phyloP scores from a whole-genome alignment of 164 flowering plant genomes.

The Liriodendron chinense region DNA sequence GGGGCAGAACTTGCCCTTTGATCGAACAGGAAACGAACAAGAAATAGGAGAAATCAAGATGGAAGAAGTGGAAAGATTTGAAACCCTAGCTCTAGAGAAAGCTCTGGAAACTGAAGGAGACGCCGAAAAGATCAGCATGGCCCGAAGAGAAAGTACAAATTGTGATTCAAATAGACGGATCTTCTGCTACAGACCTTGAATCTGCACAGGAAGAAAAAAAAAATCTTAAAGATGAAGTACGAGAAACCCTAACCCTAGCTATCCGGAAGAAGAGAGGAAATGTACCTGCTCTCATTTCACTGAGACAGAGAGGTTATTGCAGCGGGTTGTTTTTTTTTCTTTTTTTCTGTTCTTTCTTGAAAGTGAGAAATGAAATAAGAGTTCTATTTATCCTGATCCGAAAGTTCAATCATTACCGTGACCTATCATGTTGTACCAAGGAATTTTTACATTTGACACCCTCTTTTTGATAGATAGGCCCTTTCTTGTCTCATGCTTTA shows the following conservation, averaged over 20 bases:
- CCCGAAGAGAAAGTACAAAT: not conserved
- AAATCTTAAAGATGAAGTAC: not conserved
- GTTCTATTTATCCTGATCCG: not conserved
- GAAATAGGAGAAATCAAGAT: not conserved
- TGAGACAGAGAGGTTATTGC: not conserved
- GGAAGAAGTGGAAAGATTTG: not conserved
- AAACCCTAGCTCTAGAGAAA: conserved; percentile 21
- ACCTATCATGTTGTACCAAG: not conserved
- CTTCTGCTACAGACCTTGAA: not conserved
- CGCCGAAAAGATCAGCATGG: conserved; percentile 26
- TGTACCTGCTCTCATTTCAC: not conserved
- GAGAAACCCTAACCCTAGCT: not conserved
- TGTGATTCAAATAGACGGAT: not conserved
- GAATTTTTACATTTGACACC: too few relatives aligned
- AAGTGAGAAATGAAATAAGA: not conserved
- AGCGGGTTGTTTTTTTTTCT: not conserved
- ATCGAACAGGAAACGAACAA: conserved; percentile 6
- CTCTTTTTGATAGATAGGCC: too few relatives aligned
- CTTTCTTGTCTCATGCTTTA: too few relatives aligned
- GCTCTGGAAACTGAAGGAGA: conserved; percentile 16
- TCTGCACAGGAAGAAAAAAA: not conserved
- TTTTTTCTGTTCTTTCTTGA: not conserved
- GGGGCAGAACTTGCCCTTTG: conserved; percentile 6
- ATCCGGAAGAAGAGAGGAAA: not conserved
- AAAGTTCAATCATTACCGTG: not conserved